A percentile compares a stretch with the other conserved stretches of the same genome.
Conservation (phyloP, 2,329 filamentous ascomycete species). For the Coniochaeta sp. region DNA sequence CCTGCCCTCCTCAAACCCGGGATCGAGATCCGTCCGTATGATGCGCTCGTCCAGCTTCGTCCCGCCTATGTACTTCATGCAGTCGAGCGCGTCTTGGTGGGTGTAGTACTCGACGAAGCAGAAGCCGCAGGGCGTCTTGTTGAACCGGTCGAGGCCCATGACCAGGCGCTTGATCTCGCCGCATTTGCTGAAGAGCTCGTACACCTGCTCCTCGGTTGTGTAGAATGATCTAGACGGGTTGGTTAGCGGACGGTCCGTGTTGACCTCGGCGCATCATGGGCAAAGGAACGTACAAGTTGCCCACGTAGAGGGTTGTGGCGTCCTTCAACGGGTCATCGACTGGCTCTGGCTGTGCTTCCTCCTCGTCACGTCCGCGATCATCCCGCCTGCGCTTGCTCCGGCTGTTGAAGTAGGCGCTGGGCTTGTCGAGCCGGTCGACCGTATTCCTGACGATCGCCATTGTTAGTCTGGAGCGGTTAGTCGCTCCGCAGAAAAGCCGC, state of each 20-base stretch:
- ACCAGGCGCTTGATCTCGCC: conserved; percentile 97
- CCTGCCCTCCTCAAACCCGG: conserved; percentile 89
- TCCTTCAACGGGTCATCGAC: conserved; percentile 77
- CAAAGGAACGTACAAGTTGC: conserved; percentile 65
- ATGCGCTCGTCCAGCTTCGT: conserved; percentile 97
- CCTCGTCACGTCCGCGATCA: conserved; percentile 53
- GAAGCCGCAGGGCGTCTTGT: conserved; percentile 97
- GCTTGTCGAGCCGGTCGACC: conserved; percentile 86
- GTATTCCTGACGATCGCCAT: conserved; percentile 52
- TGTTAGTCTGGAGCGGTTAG: neutral
- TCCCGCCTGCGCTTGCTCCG: conserved; percentile 70
- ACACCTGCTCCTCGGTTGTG: conserved; percentile 98
- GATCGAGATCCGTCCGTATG: conserved; percentile 90
- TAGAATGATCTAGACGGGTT: conserved; percentile 69
- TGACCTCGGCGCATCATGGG: neutral
- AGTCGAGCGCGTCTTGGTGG: conserved; percentile 93
- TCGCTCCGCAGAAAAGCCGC: too few species aligned
- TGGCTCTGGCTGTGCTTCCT: conserved; percentile 37
- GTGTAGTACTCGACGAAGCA: conserved; percentile 99
- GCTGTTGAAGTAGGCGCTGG: conserved; percentile 85
- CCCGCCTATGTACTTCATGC: conserved; percentile 96
- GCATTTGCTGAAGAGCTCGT: conserved; percentile 92
- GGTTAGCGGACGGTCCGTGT: too few species aligned
- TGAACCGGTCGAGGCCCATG: conserved; percentile 95
- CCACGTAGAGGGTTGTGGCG: conserved; percentile 93